A percentile compares a stretch with the other conserved stretches of the same genome.
Evolutionary conservation across 1,284 basidiomycete species (phyloP).

Genomic region (Thecaphora thlaspeos): DNA sequence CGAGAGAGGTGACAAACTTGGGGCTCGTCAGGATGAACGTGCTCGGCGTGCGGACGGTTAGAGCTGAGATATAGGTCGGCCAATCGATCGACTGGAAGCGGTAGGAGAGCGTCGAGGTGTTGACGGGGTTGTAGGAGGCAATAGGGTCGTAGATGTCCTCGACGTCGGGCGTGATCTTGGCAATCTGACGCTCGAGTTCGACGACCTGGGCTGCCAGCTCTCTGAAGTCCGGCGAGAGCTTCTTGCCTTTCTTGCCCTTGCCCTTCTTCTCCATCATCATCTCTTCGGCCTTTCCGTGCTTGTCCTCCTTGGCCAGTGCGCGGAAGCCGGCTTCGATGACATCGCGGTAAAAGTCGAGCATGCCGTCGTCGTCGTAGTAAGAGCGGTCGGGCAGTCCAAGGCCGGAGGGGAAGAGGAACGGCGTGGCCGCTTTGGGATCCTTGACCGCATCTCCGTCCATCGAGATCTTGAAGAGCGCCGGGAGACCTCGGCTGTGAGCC

Average conservation of each 20-base stretch:
- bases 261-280: slow-evolving; percentile 34
- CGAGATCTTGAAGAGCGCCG: slow-evolving; percentile 72
- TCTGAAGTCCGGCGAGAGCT: slow-evolving; percentile 55
- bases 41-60: slow-evolving; percentile 64
- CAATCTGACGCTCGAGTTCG: slow-evolving; percentile 77
- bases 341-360: slow-evolving; percentile 70
- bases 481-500: slow-evolving; percentile 71
- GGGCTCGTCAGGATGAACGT: slow-evolving; percentile 78
- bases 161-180: slow-evolving; percentile 67
- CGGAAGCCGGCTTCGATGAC: slow-evolving; percentile 71
- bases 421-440: slow-evolving; percentile 82
- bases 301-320: slow-evolving; percentile 63
- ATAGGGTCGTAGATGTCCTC: slow-evolving; percentile 71
- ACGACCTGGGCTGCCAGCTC: slow-evolving; percentile 72
- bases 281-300: slow-evolving; percentile 65
- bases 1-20: slow-evolving; percentile 71
- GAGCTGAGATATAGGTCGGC: slow-evolving; percentile 76
- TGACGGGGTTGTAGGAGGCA: slow-evolving; percentile 81
- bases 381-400: slow-evolving; percentile 90
- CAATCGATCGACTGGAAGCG: slow-evolving; percentile 75
- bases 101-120: slow-evolving; percentile 66
- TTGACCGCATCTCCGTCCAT: slow-evolving; percentile 85
- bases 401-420: slow-evolving; percentile 80
- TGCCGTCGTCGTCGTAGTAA: slow-evolving; percentile 80
- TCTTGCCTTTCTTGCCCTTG: slow-evolving; percentile 65